These are phyloP conservation scores for Leccinum subtestaceum DNA, from an alignment of 768 basidiomycete species.

Conservation along the genomic window DNA sequence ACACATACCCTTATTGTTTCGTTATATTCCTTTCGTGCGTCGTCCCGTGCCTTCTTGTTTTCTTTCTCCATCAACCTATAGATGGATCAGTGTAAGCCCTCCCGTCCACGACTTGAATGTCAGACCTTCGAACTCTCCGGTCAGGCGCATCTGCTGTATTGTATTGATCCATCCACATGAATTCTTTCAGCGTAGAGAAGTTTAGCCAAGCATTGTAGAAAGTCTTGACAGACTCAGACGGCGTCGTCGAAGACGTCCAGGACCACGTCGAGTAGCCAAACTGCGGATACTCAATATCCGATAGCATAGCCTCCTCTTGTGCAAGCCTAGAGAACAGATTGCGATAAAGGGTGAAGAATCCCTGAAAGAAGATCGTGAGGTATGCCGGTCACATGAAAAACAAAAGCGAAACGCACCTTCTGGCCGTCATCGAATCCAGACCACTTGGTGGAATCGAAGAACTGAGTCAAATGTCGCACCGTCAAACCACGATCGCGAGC, in stretches of 20 bases:
- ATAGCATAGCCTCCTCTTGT: slow-evolving; percentile 62
- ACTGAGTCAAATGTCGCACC: slow-evolving; percentile 74
- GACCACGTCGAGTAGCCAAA: slow-evolving; percentile 80
- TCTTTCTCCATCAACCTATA: slow-evolving; percentile 89
- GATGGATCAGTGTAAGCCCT: not conserved
- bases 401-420: slow-evolving; percentile 42
- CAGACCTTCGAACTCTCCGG: slow-evolving; percentile 73
- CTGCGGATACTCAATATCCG: slow-evolving; percentile 61
- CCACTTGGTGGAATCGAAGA: slow-evolving; percentile 77
- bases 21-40: slow-evolving; percentile 87
- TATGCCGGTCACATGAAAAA: not conserved
- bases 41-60: slow-evolving; percentile 88
- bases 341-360: slow-evolving; percentile 87
- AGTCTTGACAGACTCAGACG: slow-evolving; percentile 51
- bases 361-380: slow-evolving; percentile 40
- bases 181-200: slow-evolving; percentile 85
- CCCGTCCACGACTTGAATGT: not conserved
- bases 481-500: slow-evolving; percentile 73
- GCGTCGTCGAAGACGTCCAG: slow-evolving; percentile 54
- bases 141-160: slow-evolving; percentile 84
- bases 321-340: slow-evolving; percentile 82
- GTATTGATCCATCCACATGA: slow-evolving; percentile 85
- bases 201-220: slow-evolving; percentile 90
- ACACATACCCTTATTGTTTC: slow-evolving; percentile 77
- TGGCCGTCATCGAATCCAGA: slow-evolving; percentile 59